A percentile compares a stretch with the other conserved stretches of the same genome.
Evolutionary conservation across 805 yeast genomes (phyloP).

Genomic region (Metschnikowia chrysomelidarum): DNA sequence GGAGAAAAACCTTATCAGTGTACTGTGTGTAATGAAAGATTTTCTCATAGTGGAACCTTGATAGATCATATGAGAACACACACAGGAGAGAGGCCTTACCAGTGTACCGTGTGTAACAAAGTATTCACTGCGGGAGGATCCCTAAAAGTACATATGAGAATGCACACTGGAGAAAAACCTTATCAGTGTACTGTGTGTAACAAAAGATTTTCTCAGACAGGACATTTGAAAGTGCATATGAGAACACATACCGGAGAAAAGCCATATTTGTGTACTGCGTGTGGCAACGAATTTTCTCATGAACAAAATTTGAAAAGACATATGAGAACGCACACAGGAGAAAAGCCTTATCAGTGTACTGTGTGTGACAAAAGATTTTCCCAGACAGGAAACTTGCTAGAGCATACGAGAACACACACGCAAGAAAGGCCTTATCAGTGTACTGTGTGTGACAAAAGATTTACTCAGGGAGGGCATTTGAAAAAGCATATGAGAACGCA

Average conservation of each 20-base stretch:
- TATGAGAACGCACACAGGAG: not conserved
- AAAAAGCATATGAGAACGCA: no score
- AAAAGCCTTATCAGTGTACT: not conserved
- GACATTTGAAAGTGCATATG: not conserved
- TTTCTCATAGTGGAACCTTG: no score
- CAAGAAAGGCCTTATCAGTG: no score
- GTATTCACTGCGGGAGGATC: not conserved
- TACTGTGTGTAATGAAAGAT: no score
- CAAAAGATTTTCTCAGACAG: not conserved
- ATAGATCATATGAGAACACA: conserved; percentile 1
- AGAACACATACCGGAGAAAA: conserved; percentile 1
- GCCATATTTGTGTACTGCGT: not conserved
- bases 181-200: not conserved
- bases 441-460: no score
- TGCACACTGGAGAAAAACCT: conserved; percentile 1
- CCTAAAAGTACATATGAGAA: conserved; percentile 1
- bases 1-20: no score
- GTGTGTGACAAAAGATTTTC: not conserved
- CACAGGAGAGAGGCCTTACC: conserved; percentile 1
- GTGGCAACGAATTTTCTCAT: not conserved
- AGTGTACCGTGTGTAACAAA: not conserved
- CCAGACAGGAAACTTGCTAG: not conserved
- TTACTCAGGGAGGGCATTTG: no score
- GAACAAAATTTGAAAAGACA: not conserved
- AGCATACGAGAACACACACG: not conserved